Conservation (phyloP, 2,329 filamentous ascomycete species). For the Aspergillus tanneri region DNA sequence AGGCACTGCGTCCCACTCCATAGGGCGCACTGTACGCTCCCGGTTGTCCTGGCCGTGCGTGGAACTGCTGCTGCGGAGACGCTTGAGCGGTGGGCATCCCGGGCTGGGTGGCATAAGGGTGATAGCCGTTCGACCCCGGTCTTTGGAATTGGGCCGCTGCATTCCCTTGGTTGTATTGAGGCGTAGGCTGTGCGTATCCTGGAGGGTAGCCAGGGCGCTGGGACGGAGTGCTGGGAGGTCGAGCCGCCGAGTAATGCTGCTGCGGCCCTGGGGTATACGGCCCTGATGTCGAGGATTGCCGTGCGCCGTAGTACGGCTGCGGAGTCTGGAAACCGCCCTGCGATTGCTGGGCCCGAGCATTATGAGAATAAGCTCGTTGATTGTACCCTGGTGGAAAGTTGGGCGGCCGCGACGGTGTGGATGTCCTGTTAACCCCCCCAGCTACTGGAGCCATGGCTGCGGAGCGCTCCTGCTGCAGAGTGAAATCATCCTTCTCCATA, state of each 20-base stretch:
- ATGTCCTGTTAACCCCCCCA: constrained; percentile 32
- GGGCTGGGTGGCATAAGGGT: constrained; percentile 31
- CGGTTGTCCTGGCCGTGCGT: constrained; percentile 36
- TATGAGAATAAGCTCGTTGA: constrained; percentile 34
- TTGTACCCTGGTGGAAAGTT: constrained; percentile 36
- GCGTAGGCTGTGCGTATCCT: constrained; percentile 34
- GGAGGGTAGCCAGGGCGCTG: constrained; percentile 39
- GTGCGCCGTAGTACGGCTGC: constrained; percentile 32
- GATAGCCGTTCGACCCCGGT: constrained; percentile 38
- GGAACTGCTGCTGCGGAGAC: constrained; percentile 39
- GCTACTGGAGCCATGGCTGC: constrained; percentile 33
- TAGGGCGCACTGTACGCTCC: constrained; percentile 30
- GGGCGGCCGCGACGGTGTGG: constrained; percentile 36
- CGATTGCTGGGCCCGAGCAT: constrained; percentile 28
- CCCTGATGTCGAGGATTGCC: constrained; percentile 32
- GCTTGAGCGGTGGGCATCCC: constrained; percentile 30
- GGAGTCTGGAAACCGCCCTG: constrained; percentile 29
- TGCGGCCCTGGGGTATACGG: constrained; percentile 35
- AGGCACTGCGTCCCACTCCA: constrained; percentile 28
- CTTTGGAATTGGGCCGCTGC: constrained; percentile 45
- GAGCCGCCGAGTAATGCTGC: constrained; percentile 30
- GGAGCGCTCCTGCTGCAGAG: constrained; percentile 49
- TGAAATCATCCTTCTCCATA: constrained; percentile 78
- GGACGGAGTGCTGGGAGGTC: constrained; percentile 36
- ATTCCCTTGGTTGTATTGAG: constrained; percentile 36